Evolutionary conservation across 176 grass and related monocot genomes (phyloP), one percentile per base, ranked within the genome.

Genomic region (Oryza glumipatula): DNA sequence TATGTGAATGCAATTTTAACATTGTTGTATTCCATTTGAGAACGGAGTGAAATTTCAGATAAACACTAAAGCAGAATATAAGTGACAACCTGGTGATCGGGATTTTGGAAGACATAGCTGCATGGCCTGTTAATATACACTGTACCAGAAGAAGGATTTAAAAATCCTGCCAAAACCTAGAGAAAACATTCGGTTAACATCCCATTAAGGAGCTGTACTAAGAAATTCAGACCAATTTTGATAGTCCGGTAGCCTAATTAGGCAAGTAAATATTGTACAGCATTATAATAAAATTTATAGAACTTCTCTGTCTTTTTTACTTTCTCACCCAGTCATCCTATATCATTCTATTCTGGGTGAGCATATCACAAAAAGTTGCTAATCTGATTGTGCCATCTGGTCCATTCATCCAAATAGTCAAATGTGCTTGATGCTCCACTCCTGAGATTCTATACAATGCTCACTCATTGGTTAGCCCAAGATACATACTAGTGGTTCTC

Each of bases 61-160:
- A 76, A 15, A 70, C 65, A 3, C 24, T 43, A 39, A 72, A 74
- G 43, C 11, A 80, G 46, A 79, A 19, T 1, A 70, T 6, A 76
- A 78, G 73, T 43, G 80, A 84, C 66, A 72, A 98, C 95, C 95
- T 95, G 95, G 79, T 95, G 92, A 80, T 98, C 93, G 41, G 95
- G 95, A 90, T 98, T 98, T 77, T 98, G 95, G 86, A 98, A 98
- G 73, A 98, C 95, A 86, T 95, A 93, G 85, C 95, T 98, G 82
- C 85, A 91, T 39, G 93, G 93, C 36, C 80, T 86, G 68, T 90
- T 88, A 81, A 93, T 66, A 71, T 76, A 72, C 65, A 98, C 85
- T 24, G 79, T 87, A 75, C 95, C 95, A 3, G 85, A 66, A 3
- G 85, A 84, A 5, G 89, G 91, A 79, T 88, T 90, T 67, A 88